phyloP scores from a whole-genome alignment of 169 alveolate genomes.

The Cryptosporidium andersoni region DNA sequence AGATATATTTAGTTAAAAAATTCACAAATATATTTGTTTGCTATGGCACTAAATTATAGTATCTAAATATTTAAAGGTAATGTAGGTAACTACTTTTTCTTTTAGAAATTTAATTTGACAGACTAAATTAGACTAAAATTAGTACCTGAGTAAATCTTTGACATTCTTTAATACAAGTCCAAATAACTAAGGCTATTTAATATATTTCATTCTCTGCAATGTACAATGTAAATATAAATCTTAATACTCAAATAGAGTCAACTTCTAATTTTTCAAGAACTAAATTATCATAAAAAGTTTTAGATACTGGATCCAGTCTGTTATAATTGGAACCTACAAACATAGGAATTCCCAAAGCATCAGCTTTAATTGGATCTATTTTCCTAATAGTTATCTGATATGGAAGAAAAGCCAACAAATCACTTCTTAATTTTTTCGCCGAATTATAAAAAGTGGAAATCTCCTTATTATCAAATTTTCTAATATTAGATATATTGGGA shows the following conservation, averaged over 20 bases:
- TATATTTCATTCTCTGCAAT: no score
- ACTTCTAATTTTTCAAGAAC: neutral
- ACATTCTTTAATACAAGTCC: no score
- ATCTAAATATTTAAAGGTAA: no score
- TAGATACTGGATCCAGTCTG: conserved; percentile 15
- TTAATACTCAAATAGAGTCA: neutral
- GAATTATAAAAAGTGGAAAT: neutral
- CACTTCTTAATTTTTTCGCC: conserved; percentile 19
- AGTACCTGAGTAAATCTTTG: no score
- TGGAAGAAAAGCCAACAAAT: conserved; percentile 37
- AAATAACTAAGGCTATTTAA: no score
- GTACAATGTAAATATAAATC: neutral
- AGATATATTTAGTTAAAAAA: no score
- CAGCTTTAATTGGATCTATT: conserved; percentile 65
- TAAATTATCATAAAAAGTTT: conserved; percentile 30
- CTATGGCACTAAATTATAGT: no score
- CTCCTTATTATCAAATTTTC: neutral
- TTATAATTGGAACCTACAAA: conserved; percentile 41
- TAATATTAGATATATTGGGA: neutral
- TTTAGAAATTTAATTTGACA: no score
- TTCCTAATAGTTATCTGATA: conserved; percentile 53
- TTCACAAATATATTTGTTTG: no score
- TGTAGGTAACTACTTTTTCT: no score
- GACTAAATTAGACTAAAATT: no score
- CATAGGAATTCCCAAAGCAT: conserved; percentile 68